phyloP scores from a whole-genome alignment of 31 red algal genomes.

The Pterothamnion heteromorphum region DNA sequence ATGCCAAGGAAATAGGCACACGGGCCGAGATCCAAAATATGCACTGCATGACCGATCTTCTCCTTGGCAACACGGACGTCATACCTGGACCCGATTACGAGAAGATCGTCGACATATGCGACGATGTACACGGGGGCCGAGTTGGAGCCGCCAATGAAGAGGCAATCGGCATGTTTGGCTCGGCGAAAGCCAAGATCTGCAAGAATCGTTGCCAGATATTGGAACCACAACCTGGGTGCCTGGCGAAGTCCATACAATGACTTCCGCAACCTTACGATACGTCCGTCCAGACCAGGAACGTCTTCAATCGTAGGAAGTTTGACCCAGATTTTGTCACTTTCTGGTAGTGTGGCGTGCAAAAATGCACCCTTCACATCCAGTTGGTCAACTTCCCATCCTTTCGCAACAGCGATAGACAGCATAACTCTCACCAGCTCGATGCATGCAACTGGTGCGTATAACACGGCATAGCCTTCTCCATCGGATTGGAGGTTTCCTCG shows the following conservation, averaged over 20 bases:
- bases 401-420: not conserved
- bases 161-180: not conserved
- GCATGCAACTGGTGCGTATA: conserved; percentile 30
- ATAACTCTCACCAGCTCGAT: conserved; percentile 37
- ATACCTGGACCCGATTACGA: not conserved
- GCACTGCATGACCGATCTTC: not conserved
- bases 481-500: conserved; percentile 17
- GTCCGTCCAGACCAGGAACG: not conserved
- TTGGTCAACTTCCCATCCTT: not conserved
- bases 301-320: conserved; percentile 3
- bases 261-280: not conserved
- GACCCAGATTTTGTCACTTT: not conserved
- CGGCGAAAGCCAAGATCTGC: not conserved
- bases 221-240: conserved; percentile 37
- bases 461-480: not conserved
- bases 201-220: not conserved
- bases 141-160: not conserved
- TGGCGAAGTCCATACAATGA: conserved; percentile 14
- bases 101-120: not conserved
- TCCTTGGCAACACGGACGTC: not conserved
- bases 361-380: conserved; percentile 51
- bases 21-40: not conserved
- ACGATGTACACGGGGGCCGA: not conserved
- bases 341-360: not conserved
- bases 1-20: not conserved